phyloP scores from a whole-genome alignment of 257 asterid genomes.

The Nicotiana sylvestris region DNA sequence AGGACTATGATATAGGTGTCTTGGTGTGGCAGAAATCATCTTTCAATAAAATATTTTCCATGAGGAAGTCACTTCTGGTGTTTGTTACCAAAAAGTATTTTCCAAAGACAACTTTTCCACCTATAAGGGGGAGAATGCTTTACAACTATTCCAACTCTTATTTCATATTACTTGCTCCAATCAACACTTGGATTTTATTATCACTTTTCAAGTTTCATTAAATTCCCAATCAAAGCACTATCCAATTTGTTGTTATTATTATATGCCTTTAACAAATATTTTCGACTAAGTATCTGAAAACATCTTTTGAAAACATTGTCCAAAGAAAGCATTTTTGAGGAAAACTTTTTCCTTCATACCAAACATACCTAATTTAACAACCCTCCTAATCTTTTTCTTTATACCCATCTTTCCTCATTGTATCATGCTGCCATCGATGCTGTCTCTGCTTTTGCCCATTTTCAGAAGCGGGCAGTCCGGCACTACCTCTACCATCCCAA shows the following conservation, averaged over 20 bases:
- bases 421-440: neutral
- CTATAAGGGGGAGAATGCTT: neutral
- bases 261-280: neutral
- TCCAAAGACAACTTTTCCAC: neutral
- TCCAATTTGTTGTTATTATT: neutral
- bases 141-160: neutral
- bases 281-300: neutral
- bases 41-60: neutral
- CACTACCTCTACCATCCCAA: slow-evolving; percentile 2
- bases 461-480: neutral
- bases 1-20: neutral
- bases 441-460: neutral
- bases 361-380: neutral
- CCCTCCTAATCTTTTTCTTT: neutral
- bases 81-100: neutral
- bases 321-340: neutral
- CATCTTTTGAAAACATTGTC: neutral
- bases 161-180: neutral
- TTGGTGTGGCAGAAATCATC: neutral
- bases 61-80: neutral
- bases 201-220: neutral
- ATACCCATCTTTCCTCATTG: neutral
- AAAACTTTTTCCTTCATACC: neutral
- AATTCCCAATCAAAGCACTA: neutral
- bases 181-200: neutral